These are phyloP conservation scores for Barnettozyma sp. DNA, from an alignment of 805 yeast species.

Conservation along the genomic window DNA sequence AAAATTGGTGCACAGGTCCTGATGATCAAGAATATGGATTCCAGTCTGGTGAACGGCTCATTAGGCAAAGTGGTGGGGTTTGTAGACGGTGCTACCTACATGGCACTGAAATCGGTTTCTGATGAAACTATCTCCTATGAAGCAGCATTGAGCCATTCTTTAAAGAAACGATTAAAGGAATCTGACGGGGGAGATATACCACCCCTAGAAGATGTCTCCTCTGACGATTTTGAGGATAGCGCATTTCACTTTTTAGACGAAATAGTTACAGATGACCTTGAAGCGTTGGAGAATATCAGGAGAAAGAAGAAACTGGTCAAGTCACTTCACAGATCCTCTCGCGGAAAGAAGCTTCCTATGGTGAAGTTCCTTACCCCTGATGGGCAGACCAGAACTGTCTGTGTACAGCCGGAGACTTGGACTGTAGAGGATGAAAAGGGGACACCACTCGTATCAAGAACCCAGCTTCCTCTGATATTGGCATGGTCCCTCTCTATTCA, in stretches of 20 bases:
- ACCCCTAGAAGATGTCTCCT: slow-evolving; percentile 4
- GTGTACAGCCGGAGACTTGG: slow-evolving; percentile 82
- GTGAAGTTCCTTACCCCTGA: slow-evolving; percentile 72
- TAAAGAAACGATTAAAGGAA: slow-evolving; percentile 5
- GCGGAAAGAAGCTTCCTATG: slow-evolving; percentile 53
- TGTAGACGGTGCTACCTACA: slow-evolving; percentile 43
- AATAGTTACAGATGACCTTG: slow-evolving; percentile 22
- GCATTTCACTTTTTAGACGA: slow-evolving; percentile 42
- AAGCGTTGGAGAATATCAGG: slow-evolving; percentile 29
- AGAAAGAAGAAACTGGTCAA: slow-evolving; percentile 43
- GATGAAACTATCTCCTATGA: slow-evolving; percentile 22
- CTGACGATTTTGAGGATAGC: slow-evolving; percentile 33
- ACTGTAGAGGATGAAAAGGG: slow-evolving; percentile 68
- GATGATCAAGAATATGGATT: slow-evolving; percentile 73
- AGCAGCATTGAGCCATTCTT: slow-evolving; percentile 13
- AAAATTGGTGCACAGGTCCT: slow-evolving; percentile 76
- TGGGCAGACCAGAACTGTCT: slow-evolving; percentile 63
- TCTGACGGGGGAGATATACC: background rate
- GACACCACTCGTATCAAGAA: slow-evolving; percentile 58
- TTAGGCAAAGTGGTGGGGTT: slow-evolving; percentile 63
- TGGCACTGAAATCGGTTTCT: slow-evolving; percentile 29
- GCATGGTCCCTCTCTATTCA: slow-evolving; percentile 97
- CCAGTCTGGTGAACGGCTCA: slow-evolving; percentile 68
- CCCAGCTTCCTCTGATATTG: slow-evolving; percentile 80
- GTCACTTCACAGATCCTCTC: slow-evolving; percentile 37